Conservation (phyloP, 441 rosid species). For the Eutrema salsugineum region DNA sequence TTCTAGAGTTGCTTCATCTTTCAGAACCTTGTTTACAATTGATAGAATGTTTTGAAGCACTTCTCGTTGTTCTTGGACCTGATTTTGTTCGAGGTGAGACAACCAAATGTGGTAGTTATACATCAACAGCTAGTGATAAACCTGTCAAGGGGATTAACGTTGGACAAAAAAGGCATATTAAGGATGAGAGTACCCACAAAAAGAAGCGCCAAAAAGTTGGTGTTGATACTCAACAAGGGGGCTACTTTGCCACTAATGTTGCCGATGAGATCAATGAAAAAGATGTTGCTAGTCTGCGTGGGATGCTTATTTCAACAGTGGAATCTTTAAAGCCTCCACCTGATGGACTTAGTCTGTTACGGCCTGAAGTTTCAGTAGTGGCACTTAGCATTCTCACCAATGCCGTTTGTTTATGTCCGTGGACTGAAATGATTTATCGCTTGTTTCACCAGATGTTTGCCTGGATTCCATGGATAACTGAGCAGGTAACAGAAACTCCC, state of each 20-base stretch:
- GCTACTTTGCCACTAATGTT: conserved; percentile 35
- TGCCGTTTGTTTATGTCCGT: conserved; percentile 67
- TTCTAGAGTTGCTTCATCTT: conserved; percentile 54
- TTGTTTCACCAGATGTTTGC: conserved; percentile 61
- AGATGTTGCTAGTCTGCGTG: conserved; percentile 50
- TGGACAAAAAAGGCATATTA: conserved; percentile 65
- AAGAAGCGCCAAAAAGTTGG: conserved; percentile 74
- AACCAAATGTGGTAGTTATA: conserved; percentile 29
- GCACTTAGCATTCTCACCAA: conserved; percentile 88
- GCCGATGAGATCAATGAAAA: conserved; percentile 48
- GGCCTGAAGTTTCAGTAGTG: conserved; percentile 56
- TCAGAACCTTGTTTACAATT: conserved; percentile 72
- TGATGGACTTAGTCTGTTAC: conserved; percentile 41
- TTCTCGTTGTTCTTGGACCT: conserved; percentile 59
- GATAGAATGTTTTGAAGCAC: conserved; percentile 73
- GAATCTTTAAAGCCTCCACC: conserved; percentile 57
- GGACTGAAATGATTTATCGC: conserved; percentile 47
- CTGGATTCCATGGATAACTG: conserved; percentile 91
- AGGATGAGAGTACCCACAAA: conserved; percentile 37
- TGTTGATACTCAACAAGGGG: conserved; percentile 38
- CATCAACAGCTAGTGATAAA: conserved; percentile 32
- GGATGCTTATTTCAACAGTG: conserved; percentile 54
- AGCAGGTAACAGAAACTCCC: conserved; percentile 47
- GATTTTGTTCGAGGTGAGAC: conserved; percentile 47
- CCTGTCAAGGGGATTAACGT: conserved; percentile 38